Evolutionary conservation across 2,329 filamentous ascomycete genomes (phyloP).

Genomic region (Monilinia fructigena): DNA sequence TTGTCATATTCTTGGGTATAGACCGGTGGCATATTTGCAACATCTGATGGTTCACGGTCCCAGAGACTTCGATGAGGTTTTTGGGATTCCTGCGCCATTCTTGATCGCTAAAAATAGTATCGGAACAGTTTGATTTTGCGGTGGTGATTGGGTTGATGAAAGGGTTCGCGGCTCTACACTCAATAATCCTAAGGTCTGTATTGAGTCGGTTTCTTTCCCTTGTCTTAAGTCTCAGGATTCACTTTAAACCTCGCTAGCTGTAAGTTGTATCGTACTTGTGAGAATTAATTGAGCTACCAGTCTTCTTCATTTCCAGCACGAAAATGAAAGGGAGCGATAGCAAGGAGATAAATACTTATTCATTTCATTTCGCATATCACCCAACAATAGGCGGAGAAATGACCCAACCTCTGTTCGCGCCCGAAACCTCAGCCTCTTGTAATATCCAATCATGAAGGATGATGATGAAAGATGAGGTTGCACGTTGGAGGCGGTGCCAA

Average conservation of each 20-base stretch:
- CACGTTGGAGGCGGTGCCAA: slow-evolving; percentile 9
- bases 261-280: background rate
- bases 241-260: background rate
- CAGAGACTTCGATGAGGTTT: slow-evolving; percentile 13
- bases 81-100: slow-evolving; percentile 14
- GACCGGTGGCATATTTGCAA: slow-evolving; percentile 15
- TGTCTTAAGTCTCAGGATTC: background rate
- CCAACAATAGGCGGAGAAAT: slow-evolving; percentile 9
- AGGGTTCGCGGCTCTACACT: background rate
- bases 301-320: background rate
- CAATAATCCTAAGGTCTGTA: background rate
- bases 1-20: slow-evolving; percentile 14
- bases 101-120: background rate
- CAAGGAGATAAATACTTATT: slow-evolving; percentile 13
- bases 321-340: background rate
- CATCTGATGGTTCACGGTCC: slow-evolving; percentile 17
- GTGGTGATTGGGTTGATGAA: background rate
- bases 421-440: slow-evolving; percentile 15
- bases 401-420: background rate
- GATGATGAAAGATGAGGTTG: slow-evolving; percentile 15
- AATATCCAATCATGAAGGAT: slow-evolving; percentile 15
- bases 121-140: background rate
- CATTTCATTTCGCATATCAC: background rate
- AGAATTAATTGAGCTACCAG: background rate
- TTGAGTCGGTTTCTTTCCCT: background rate